A percentile compares a stretch with the other conserved stretches of the same genome.
These are phyloP conservation scores for Potentilla sterilis DNA, from an alignment of 306 rosid species.

Conservation along the genomic window DNA sequence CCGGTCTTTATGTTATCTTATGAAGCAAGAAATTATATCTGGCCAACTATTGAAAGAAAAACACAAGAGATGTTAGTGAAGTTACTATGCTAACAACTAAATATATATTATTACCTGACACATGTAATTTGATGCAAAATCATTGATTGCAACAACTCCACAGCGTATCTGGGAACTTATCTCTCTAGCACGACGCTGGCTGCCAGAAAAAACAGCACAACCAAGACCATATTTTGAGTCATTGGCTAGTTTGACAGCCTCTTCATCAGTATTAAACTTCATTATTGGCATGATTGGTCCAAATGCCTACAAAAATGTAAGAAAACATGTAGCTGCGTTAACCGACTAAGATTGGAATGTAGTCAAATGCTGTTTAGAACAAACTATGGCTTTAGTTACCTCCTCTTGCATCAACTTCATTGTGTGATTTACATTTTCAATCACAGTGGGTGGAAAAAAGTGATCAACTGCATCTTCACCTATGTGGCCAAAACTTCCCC, in stretches of 20 bases:
- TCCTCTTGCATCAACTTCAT: conserved; percentile 98
- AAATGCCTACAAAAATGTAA: conserved; percentile 57
- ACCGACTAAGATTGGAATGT: conserved; percentile 6
- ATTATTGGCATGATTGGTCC: conserved; percentile 91
- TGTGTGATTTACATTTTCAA: conserved; percentile 80
- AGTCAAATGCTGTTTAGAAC: conserved; percentile 14
- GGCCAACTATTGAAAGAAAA: background rate
- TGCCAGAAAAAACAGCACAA: conserved; percentile 90
- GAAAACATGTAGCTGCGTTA: conserved; percentile 16
- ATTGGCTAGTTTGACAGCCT: conserved; percentile 76
- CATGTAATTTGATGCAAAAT: conserved; percentile 79
- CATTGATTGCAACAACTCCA: conserved; percentile 79
- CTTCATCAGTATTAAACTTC: conserved; percentile 85
- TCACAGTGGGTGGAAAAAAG: conserved; percentile 83
- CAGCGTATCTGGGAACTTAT: conserved; percentile 76
- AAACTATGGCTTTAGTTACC: conserved; percentile 46
- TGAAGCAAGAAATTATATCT: background rate
- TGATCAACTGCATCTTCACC: conserved; percentile 92
- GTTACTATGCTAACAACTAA: background rate
- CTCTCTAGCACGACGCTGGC: conserved; percentile 64
- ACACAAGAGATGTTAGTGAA: background rate
- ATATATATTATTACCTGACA: conserved; percentile 62
- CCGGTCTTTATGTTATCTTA: background rate
- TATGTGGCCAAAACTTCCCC: conserved; percentile 86
- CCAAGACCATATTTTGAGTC: conserved; percentile 91